Evolutionary conservation across 106 monocot genomes (phyloP).

Genomic region (Dendrobium catenatum): DNA sequence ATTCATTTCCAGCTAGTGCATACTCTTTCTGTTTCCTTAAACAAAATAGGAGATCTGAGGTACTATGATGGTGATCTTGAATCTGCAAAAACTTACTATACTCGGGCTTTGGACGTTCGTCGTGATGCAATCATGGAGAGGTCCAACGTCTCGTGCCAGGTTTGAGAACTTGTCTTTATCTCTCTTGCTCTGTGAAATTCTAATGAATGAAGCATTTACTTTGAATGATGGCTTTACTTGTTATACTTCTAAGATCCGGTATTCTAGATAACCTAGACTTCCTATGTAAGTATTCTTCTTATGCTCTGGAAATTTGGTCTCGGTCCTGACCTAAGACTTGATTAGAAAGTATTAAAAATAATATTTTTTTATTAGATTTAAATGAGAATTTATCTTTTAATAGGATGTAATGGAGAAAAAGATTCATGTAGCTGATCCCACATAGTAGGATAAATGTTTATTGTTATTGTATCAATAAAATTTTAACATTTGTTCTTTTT

Average conservation of each 20-base stretch:
- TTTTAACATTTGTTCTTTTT: neutral
- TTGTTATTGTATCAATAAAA: neutral
- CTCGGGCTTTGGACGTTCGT: slow-evolving; percentile 68
- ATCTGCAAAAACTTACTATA: slow-evolving; percentile 81
- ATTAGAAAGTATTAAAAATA: too few species aligned
- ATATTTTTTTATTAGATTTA: too few species aligned
- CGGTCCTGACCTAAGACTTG: neutral
- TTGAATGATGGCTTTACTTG: neutral
- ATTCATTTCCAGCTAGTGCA: slow-evolving; percentile 61
- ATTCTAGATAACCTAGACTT: neutral
- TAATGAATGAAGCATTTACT: neutral
- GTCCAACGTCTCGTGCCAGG: slow-evolving; percentile 56
- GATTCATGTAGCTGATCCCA: too few species aligned
- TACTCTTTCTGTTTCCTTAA: slow-evolving; percentile 91
- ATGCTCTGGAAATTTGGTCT: neutral
- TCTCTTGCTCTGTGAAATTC: neutral
- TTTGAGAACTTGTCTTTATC: slow-evolving; percentile 3
- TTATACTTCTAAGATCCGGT: neutral
- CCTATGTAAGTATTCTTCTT: neutral
- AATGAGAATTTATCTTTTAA: too few species aligned
- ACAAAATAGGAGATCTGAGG: slow-evolving; percentile 91
- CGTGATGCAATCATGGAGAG: slow-evolving; percentile 56
- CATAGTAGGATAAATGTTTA: too few species aligned
- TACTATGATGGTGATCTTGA: slow-evolving; percentile 85
- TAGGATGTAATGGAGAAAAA: too few species aligned